Evolutionary conservation across 1,139 yeast genomes (phyloP).

Genomic region (Yarrowia galli): DNA sequence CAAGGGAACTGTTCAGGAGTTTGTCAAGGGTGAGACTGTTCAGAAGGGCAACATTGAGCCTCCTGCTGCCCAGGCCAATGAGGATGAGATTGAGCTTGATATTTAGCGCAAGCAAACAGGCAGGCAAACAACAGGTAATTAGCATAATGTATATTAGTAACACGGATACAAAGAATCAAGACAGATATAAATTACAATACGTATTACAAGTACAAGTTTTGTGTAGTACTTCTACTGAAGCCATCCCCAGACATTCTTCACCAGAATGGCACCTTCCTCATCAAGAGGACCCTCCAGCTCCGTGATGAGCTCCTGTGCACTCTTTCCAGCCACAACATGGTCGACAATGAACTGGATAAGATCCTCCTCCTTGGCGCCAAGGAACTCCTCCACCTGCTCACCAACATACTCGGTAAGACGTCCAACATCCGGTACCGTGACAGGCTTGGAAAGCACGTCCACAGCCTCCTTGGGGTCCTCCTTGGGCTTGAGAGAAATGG

Average conservation of each 20-base stretch:
- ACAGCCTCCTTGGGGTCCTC: constrained; percentile 36
- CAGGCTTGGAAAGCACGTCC: constrained; percentile 26
- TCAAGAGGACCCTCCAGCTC: constrained; percentile 51
- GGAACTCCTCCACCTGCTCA: constrained; percentile 48
- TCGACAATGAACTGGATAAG: constrained; percentile 48
- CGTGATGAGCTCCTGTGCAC: constrained; percentile 45
- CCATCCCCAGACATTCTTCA: constrained; percentile 47
- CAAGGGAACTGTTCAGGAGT: constrained; percentile 20
- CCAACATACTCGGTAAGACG: constrained; percentile 46
- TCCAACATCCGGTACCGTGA: constrained; percentile 44
- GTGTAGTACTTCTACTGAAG: constrained; percentile 39
- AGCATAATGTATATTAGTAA: constrained; percentile 25
- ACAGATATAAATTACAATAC: constrained; percentile 6
- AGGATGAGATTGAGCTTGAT: constrained; percentile 35
- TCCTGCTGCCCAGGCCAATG: constrained; percentile 24
- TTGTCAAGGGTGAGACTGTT: constrained; percentile 34
- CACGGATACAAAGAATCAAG: not conserved
- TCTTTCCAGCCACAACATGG: constrained; percentile 46
- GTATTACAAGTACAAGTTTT: not conserved
- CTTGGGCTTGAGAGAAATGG: constrained; percentile 42
- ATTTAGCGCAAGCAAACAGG: no score
- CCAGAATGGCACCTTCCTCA: constrained; percentile 50
- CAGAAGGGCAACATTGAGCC: constrained; percentile 35
- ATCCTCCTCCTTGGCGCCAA: constrained; percentile 52
- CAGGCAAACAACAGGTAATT: constrained; percentile 7